phyloP scores from a whole-genome alignment of 2,329 filamentous ascomycete genomes.

The Ceratocystis cubensis region DNA sequence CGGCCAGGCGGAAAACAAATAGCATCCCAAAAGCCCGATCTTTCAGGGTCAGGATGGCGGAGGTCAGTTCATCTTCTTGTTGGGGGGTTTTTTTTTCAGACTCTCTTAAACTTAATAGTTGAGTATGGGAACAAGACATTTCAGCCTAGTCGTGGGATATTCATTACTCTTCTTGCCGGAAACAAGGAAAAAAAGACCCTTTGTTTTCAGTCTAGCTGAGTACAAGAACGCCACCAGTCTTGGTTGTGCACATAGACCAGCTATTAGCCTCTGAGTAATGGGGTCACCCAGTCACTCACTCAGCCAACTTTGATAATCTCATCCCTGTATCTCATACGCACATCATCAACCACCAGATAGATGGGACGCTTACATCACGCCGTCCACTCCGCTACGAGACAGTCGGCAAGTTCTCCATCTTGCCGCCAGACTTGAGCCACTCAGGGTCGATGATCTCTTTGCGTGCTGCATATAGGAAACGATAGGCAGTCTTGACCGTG shows the following conservation, averaged over 20 bases:
- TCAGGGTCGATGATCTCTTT: slow-evolving; percentile 62
- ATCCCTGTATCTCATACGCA: not conserved
- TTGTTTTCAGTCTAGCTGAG: too few species aligned
- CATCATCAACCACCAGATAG: not conserved
- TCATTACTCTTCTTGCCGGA: not conserved
- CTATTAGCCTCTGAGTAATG: too few species aligned
- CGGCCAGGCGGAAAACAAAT: not conserved
- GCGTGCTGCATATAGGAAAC: slow-evolving; percentile 63
- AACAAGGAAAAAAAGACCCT: not conserved
- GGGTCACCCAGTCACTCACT: too few species aligned
- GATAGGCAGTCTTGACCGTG: slow-evolving; percentile 92
- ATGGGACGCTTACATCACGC: not conserved
- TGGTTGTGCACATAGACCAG: not conserved
- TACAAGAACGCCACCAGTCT: not conserved
- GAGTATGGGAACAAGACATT: not conserved
- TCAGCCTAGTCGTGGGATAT: not conserved
- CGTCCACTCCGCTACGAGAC: slow-evolving; percentile 5
- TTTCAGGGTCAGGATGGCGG: not conserved
- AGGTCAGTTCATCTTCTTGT: not conserved
- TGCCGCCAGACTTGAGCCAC: slow-evolving; percentile 62
- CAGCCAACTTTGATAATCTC: too few species aligned
- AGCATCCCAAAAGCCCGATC: not conserved
- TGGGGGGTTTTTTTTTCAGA: not conserved
- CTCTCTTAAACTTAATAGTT: not conserved
- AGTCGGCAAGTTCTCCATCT: slow-evolving; percentile 56